Conservation (phyloP, 2,329 filamentous ascomycete genomes). For the Diplodia seriata region DNA sequence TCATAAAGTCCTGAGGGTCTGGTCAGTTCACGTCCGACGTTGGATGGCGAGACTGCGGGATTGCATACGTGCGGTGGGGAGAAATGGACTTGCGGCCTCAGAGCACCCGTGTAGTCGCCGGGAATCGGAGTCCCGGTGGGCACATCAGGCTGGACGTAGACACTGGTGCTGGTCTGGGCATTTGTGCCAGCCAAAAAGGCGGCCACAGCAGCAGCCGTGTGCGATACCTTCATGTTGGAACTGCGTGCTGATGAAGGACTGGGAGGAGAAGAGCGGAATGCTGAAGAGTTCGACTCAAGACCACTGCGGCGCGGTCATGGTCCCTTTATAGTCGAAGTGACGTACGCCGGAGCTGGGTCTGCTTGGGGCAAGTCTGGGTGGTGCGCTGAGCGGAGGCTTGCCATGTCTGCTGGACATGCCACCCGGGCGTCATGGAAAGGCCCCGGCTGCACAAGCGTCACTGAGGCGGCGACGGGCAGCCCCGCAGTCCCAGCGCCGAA, state of each 20-base stretch:
- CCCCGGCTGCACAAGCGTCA: not conserved
- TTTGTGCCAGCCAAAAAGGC: conserved; percentile 12
- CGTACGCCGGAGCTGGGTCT: not conserved
- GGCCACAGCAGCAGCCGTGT: conserved; percentile 9
- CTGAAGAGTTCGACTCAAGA: not conserved
- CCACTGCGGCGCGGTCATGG: conserved; percentile 4
- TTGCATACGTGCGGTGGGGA: conserved; percentile 61
- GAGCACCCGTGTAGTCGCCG: conserved; percentile 50
- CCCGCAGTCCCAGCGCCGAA: conserved; percentile 14
- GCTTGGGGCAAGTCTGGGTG: not conserved
- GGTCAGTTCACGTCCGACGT: not conserved
- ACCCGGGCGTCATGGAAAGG: not conserved
- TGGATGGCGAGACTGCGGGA: conserved; percentile 46
- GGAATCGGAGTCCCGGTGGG: conserved; percentile 44
- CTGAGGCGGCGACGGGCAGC: conserved; percentile 4
- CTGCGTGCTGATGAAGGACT: not conserved
- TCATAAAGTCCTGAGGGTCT: conserved; percentile 53
- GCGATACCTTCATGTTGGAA: conserved; percentile 23
- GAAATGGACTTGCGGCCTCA: conserved; percentile 64
- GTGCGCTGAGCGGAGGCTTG: not conserved
- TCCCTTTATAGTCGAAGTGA: conserved; percentile 12
- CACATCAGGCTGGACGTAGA: conserved; percentile 28
- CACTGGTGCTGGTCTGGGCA: conserved; percentile 10
- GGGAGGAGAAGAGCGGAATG: not conserved
- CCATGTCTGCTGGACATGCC: not conserved